Evolutionary conservation across 768 basidiomycete genomes (phyloP), one percentile per base, ranked within the genome.

Genomic region (Steccherinum ochraceum): DNA sequence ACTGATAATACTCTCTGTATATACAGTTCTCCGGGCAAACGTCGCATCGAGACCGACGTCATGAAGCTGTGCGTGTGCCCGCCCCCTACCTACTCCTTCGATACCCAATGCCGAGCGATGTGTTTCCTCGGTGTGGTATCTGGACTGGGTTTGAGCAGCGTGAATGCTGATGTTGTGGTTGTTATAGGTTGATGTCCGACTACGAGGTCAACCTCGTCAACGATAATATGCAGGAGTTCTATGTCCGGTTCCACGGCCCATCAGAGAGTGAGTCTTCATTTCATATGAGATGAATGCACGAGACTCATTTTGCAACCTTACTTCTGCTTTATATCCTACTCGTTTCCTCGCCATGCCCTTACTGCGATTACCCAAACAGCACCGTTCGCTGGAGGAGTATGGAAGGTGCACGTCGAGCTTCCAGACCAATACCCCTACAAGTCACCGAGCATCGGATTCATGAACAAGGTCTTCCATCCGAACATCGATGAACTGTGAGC

Each of bases 381-480:
- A 51, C 95, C 95, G 4, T 98, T 98, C 64, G 84, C 89, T n/a
- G 89, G 90, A 39, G 96, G 96, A 30, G 88, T 93, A 49, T 99
- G 96, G 96, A 96, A 95, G 79, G 94, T 99, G 54, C 96, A 99
- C 63, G 96, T 99, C 52, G 96, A 99, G 66, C 78, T 99, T 19
- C 96, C 95, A 20, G 93, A 97, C 57, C 93, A 96, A 68, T 99
- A 98, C 65, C 96, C 96, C 2, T 99, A 87, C 82, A 98, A 98
- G 70, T 95, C 92, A 24, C 96, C 96, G 4, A 93, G 91, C 64
- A 99, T 99, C 58, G 96, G 96, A 1, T 99, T 99, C 71, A 94
- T 96, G 92, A 99, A 99, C 80, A 97, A 97, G 86, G 97, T 99
- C 67, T 98, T 96, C 66, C 96, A 98, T 61, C 96, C 96, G 18